Evolutionary conservation across 495 filamentous ascomycete species (phyloP).

Genomic region (Cercophora newfieldiana): DNA sequence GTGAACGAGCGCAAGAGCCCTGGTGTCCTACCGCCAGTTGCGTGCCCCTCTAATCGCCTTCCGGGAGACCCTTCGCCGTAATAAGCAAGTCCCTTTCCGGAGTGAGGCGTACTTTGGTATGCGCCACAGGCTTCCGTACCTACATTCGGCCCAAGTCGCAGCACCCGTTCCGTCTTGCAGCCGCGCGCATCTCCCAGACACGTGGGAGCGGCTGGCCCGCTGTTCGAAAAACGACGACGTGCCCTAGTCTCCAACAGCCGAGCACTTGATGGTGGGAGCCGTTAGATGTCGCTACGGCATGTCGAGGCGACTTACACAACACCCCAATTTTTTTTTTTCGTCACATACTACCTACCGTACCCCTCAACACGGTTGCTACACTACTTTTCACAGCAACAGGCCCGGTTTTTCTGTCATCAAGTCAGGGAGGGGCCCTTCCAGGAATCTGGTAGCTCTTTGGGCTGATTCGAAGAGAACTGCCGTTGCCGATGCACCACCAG

Average conservation of each 20-base stretch:
- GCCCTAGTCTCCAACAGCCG: no score
- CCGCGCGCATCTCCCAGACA: constrained; percentile 4
- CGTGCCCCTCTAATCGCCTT: background rate
- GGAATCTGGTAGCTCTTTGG: no score
- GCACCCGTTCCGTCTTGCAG: constrained; percentile 2
- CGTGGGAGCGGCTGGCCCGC: background rate
- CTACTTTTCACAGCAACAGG: no score
- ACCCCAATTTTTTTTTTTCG: background rate
- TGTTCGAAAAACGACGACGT: no score
- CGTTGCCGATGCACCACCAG: no score
- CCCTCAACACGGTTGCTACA: no score
- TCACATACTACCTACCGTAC: background rate
- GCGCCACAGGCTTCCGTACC: background rate
- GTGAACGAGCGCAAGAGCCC: background rate
- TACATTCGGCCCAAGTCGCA: background rate
- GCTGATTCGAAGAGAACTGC: no score
- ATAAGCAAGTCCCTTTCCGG: constrained; percentile 11
- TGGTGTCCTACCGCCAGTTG: background rate
- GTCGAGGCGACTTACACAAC: background rate
- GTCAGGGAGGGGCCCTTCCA: no score
- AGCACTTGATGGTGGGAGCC: no score
- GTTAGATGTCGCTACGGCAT: no score
- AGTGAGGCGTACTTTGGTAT: background rate
- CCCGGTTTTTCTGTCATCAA: background rate
- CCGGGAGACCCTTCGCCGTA: constrained; percentile 8